These are phyloP conservation scores for Suhomyces panamericanus DNA, from an alignment of 1,139 yeast species.

Conservation along the genomic window DNA sequence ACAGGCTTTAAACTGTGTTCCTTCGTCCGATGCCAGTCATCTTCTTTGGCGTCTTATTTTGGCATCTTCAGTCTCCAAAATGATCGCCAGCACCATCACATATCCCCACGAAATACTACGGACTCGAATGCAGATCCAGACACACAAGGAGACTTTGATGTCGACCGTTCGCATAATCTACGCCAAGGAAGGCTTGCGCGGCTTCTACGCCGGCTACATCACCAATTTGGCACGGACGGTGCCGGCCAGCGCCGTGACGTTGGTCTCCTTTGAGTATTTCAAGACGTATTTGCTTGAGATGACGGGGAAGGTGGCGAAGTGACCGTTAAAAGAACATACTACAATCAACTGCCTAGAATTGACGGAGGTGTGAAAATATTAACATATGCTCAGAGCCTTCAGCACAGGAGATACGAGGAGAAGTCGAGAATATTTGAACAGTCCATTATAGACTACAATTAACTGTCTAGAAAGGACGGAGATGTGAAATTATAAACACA, in stretches of 20 bases:
- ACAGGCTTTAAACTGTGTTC: conserved; percentile 38
- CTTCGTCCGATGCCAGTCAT: conserved; percentile 17
- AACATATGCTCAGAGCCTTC: too few relatives aligned
- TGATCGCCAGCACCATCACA: conserved; percentile 85
- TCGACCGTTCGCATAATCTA: conserved; percentile 48
- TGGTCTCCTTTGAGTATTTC: conserved; percentile 89
- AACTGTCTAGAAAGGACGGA: too few relatives aligned
- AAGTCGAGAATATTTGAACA: too few relatives aligned
- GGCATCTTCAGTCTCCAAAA: conserved; percentile 82
- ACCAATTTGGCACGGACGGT: conserved; percentile 88
- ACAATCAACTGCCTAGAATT: too few relatives aligned
- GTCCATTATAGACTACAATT: too few relatives aligned
- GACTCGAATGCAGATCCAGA: conserved; percentile 78
- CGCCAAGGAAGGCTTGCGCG: conserved; percentile 70
- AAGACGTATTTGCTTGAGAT: conserved; percentile 56
- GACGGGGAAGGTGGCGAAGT: conserved; percentile 24
- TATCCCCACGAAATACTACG: conserved; percentile 96
- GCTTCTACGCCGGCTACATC: conserved; percentile 87
- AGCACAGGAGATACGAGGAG: too few relatives aligned
- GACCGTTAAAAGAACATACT: too few relatives aligned
- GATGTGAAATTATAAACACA: too few relatives aligned
- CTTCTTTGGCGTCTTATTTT: conserved; percentile 52
- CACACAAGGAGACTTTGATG: conserved; percentile 22
- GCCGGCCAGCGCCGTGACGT: conserved; percentile 92
- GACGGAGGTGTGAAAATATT: too few relatives aligned